These are phyloP conservation scores for Boletus vermiculosoides DNA, from an alignment of 768 basidiomycete species.

Conservation along the genomic window DNA sequence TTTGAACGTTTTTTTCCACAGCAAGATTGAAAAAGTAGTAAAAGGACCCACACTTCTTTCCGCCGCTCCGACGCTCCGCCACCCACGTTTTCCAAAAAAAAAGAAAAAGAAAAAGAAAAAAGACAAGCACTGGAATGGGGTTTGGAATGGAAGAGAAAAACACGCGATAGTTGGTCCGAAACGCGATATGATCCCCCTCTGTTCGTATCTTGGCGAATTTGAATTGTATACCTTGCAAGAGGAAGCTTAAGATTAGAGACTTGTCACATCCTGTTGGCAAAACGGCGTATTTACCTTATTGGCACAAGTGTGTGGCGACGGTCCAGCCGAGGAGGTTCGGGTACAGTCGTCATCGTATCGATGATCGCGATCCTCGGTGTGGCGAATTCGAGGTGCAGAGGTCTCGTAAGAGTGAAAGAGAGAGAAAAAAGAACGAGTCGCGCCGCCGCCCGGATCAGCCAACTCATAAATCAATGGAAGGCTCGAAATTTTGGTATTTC, in stretches of 20 bases:
- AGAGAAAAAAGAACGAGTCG: neutral
- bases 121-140: too few relatives aligned
- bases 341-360: neutral
- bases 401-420: conserved; percentile 6
- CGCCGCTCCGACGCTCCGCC: conserved; percentile 11
- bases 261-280: neutral
- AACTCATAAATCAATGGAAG: conserved; percentile 7
- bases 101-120: neutral
- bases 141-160: neutral
- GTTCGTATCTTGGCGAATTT: neutral
- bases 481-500: conserved; percentile 6
- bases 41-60: conserved; percentile 7
- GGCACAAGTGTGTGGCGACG: neutral
- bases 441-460: conserved; percentile 13
- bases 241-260: neutral
- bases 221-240: too few relatives aligned
- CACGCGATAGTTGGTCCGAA: neutral
- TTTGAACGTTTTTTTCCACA: neutral
- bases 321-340: conserved; percentile 11
- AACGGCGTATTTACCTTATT: neutral
- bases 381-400: neutral
- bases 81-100: conserved; percentile 9
- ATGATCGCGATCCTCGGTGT: conserved; percentile 9
- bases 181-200: neutral
- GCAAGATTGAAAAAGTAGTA: neutral